Percentiles rank a stretch among this genome's conserved stretches.
phyloP scores from a whole-genome alignment of 441 rosid species.

The Arabidopsis hybrid region DNA sequence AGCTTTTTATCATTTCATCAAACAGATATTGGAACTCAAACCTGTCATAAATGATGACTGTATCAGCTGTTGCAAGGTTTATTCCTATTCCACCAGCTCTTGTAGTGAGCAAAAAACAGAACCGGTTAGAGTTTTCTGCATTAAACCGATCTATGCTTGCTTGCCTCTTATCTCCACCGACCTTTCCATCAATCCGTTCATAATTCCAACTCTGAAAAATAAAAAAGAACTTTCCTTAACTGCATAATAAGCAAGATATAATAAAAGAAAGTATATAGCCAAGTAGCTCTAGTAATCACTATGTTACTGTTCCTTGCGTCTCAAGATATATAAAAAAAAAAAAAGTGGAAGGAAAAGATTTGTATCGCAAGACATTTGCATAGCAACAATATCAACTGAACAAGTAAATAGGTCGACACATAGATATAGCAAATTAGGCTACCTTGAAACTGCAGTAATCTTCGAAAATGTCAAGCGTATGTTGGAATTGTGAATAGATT shows the following conservation, averaged over 20 bases:
- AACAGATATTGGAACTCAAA: conserved; percentile 39
- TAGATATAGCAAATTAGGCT: conserved; percentile 1
- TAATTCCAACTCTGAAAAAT: conserved; percentile 74
- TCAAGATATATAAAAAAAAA: neutral
- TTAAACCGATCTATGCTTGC: conserved; percentile 85
- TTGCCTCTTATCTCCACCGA: conserved; percentile 90
- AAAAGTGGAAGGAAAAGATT: neutral
- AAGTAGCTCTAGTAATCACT: neutral
- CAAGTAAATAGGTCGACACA: neutral
- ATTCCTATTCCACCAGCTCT: conserved; percentile 98
- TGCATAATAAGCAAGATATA: neutral
- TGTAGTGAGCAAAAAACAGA: conserved; percentile 93
- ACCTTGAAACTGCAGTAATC: conserved; percentile 81
- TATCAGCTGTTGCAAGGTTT: conserved; percentile 97
- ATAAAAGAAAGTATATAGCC: neutral
- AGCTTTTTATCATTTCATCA: neutral
- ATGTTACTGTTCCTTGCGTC: neutral
- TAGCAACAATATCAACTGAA: neutral
- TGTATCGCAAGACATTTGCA: neutral
- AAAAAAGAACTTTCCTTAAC: neutral
- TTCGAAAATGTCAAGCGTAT: conserved; percentile 85
- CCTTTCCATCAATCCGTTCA: conserved; percentile 91
- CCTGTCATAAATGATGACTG: conserved; percentile 95
- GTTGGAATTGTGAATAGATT: conserved; percentile 88
- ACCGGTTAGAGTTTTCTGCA: conserved; percentile 77